Conservation (phyloP, 2,329 filamentous ascomycete species). For the Parastagonospora nodorum region DNA sequence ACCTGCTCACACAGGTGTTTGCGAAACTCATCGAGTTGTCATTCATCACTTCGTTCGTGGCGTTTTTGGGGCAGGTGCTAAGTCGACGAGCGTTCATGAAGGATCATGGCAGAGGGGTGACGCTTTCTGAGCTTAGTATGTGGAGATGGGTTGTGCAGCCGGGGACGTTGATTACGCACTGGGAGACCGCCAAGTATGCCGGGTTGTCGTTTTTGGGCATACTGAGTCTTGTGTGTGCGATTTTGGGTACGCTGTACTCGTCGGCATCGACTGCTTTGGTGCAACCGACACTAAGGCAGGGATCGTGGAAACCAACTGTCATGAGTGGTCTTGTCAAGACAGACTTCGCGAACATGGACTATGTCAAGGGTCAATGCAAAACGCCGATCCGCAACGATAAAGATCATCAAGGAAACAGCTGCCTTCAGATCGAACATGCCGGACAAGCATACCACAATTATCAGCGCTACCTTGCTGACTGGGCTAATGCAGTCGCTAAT, state of each 20-base stretch:
- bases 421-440: slow-evolving; percentile 71
- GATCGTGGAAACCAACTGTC: slow-evolving; percentile 54
- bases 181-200: slow-evolving; percentile 67
- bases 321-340: slow-evolving; percentile 64
- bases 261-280: slow-evolving; percentile 78
- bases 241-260: slow-evolving; percentile 74
- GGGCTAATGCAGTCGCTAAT: slow-evolving; percentile 56
- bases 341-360: slow-evolving; percentile 67
- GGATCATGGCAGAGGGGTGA: slow-evolving; percentile 65
- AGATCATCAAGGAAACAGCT: slow-evolving; percentile 57
- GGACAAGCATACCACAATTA: slow-evolving; percentile 72
- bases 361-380: slow-evolving; percentile 62
- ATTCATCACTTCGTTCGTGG: slow-evolving; percentile 77
- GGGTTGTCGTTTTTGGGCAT: slow-evolving; percentile 67
- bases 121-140: slow-evolving; percentile 78
- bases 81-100: slow-evolving; percentile 70
- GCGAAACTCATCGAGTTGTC: slow-evolving; percentile 79
- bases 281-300: slow-evolving; percentile 70
- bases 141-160: slow-evolving; percentile 69
- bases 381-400: slow-evolving; percentile 63
- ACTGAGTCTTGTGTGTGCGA: slow-evolving; percentile 66
- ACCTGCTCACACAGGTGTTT: slow-evolving; percentile 68
- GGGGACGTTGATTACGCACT: slow-evolving; percentile 73
- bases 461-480: slow-evolving; percentile 62
- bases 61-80: slow-evolving; percentile 74